Conservation (phyloP, 2,329 filamentous ascomycete species). For the Claviceps lovelessii region DNA sequence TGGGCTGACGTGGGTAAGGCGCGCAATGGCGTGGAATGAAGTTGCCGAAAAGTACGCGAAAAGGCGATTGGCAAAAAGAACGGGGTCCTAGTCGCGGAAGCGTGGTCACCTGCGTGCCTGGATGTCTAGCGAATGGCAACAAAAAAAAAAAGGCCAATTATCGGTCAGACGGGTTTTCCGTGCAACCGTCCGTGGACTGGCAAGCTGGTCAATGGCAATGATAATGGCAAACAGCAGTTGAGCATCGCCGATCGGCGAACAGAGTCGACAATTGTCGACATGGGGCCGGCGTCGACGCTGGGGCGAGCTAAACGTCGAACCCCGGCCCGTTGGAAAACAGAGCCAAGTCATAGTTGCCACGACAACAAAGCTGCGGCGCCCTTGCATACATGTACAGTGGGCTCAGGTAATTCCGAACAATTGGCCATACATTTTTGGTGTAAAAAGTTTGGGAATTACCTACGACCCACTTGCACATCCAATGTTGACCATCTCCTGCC, state of each 20-base stretch:
- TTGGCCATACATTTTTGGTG: too few species aligned
- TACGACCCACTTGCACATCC: too few species aligned
- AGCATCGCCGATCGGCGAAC: background rate
- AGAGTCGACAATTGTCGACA: background rate
- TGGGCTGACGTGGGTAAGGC: background rate
- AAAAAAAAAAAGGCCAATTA: background rate
- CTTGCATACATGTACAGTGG: background rate
- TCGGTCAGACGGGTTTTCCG: background rate
- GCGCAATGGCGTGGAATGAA: background rate
- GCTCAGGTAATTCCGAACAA: too few species aligned
- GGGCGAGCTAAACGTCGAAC: background rate
- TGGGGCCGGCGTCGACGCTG: background rate
- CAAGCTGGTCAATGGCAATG: conserved; percentile 3
- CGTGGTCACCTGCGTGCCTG: background rate
- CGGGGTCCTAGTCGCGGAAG: background rate
- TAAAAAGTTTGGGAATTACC: too few species aligned
- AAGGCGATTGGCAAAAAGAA: background rate
- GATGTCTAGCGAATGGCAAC: background rate
- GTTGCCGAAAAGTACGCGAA: background rate
- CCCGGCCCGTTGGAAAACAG: conserved; percentile 7
- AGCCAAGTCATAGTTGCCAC: conserved; percentile 9
- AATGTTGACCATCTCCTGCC: background rate
- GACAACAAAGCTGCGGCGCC: conserved; percentile 2
- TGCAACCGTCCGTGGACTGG: background rate
- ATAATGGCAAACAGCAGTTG: conserved; percentile 3